These are phyloP conservation scores for Blastocystis sp. DNA, from an alignment of 352 stramenopile genomes.

Conservation along the genomic window DNA sequence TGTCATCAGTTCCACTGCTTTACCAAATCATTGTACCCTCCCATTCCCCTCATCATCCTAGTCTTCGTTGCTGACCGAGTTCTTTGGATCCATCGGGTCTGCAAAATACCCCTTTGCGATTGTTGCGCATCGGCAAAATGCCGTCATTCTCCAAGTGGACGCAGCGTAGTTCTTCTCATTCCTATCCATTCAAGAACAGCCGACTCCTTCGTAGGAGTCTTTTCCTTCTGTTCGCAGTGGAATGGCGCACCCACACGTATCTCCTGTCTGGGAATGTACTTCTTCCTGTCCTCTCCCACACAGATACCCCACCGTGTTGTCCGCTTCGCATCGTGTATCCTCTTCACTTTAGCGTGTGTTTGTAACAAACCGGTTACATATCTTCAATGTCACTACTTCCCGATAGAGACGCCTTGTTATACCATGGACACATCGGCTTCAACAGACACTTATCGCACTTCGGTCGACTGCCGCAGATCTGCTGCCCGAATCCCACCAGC, in stretches of 20 bases:
- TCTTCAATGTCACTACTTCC: conserved; percentile 48
- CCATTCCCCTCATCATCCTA: not conserved
- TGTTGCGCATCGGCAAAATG: not conserved
- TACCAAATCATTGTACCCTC: not conserved
- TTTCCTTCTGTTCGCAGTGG: not conserved
- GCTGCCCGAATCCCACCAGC: conserved; percentile 87
- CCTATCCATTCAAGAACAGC: not conserved
- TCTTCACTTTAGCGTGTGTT: not conserved
- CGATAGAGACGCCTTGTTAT: conserved; percentile 42
- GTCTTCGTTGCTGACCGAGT: not conserved
- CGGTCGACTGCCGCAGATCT: conserved; percentile 70
- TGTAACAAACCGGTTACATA: conserved; percentile 26
- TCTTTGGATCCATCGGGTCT: not conserved
- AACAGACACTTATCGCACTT: conserved; percentile 71
- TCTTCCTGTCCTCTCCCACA: not conserved
- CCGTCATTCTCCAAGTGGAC: not conserved
- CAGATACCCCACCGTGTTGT: conserved; percentile 18
- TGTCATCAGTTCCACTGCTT: not conserved
- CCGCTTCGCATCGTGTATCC: not conserved
- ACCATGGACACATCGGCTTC: conserved; percentile 68
- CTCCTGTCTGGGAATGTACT: not conserved
- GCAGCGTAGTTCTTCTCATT: not conserved
- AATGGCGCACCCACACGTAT: not conserved
- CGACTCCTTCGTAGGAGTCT: not conserved
- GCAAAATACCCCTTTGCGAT: not conserved